Percentiles rank a stretch among this genome's conserved stretches.
Evolutionary conservation across 805 yeast genomes (phyloP).

Genomic region (Saturnispora bothae): DNA sequence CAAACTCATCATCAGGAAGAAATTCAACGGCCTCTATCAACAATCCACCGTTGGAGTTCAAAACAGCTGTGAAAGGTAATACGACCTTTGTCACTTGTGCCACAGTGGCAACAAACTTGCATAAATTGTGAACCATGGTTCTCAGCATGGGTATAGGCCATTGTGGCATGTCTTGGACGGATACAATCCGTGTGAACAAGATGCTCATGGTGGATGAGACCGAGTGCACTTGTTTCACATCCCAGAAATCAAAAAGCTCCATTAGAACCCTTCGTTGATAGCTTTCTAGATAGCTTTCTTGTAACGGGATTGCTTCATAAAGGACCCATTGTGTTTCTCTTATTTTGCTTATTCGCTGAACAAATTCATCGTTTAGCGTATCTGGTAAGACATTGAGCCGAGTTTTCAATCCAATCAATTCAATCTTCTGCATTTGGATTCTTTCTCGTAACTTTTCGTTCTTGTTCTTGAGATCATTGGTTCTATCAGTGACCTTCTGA

Average conservation of each 20-base stretch:
- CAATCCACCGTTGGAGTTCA: not conserved
- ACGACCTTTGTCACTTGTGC: constrained; percentile 13
- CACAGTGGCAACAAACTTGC: constrained; percentile 13
- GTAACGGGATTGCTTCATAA: not conserved
- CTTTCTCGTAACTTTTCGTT: not conserved
- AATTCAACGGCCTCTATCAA: constrained; percentile 1
- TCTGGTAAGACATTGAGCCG: not conserved
- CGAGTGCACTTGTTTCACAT: not conserved
- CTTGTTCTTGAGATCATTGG: not conserved
- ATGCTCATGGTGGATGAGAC: constrained; percentile 9
- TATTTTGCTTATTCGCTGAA: not conserved
- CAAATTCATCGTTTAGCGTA: not conserved
- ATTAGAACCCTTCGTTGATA: not conserved
- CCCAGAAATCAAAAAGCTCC: constrained; percentile 1
- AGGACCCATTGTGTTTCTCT: not conserved
- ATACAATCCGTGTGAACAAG: constrained; percentile 21
- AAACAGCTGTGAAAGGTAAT: constrained; percentile 17
- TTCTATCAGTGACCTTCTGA: not conserved
- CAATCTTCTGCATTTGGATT: not conserved
- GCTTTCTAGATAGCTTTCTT: not conserved
- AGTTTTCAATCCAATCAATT: not conserved
- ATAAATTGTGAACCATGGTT: constrained; percentile 16
- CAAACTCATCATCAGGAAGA: not conserved
- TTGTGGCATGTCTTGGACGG: constrained; percentile 14
- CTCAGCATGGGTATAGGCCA: constrained; percentile 18